Base-by-base conservation (phyloP, 345 rosid genomes). In the Tarenaya hassleriana region DNA sequence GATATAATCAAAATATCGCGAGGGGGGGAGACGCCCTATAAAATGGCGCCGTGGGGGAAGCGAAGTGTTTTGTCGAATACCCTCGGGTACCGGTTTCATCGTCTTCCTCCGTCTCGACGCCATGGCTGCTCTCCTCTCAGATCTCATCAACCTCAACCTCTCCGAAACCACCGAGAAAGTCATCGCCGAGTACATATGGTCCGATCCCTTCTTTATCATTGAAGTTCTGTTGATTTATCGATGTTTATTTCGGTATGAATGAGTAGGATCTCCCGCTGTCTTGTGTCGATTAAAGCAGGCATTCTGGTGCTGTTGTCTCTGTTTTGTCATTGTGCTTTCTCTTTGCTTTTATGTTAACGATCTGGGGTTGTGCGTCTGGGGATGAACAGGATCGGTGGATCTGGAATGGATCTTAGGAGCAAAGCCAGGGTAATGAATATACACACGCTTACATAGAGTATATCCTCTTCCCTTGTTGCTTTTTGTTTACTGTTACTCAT, bases 181-280 rank as follows among this genome's bases (percentile, higher is more conserved):
- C 75, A 78, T 83, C 58, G 92, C 92, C 1, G 95, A 83, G 61
- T 87, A 83, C 73, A 73, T 87, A 72, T 87, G 89, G 96, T 63
- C 41, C 31, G 57, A 50, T 45, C 60, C 54, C 49, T 2, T 59
- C 20, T 39, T 3, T n/a, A n/a, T n/a, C 33, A n/a, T n/a, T 13
- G 9, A 10, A 40, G 2, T 9, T 44, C n/a, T 21, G 9, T 40
- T 52, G n/a, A n/a, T 39, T 41, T n/a, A 41, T 37, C 16, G 1
- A n/a, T n/a, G n/a, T n/a, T n/a, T n/a, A 0, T 0, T 8, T 6
- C 11, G 29, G 8, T 48, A 33, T 10, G 56, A 64, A 50, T 9
- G 50, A 12, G 19, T 42, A 49, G 35, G 41, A n/a, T n/a, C n/a
- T n/a, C 31, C 9, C 5, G 14, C 33, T 58, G 47, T 51, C 43